Base-by-base conservation (phyloP, 2,329 filamentous ascomycete species). In the Byssoonygena ceratinophila region DNA sequence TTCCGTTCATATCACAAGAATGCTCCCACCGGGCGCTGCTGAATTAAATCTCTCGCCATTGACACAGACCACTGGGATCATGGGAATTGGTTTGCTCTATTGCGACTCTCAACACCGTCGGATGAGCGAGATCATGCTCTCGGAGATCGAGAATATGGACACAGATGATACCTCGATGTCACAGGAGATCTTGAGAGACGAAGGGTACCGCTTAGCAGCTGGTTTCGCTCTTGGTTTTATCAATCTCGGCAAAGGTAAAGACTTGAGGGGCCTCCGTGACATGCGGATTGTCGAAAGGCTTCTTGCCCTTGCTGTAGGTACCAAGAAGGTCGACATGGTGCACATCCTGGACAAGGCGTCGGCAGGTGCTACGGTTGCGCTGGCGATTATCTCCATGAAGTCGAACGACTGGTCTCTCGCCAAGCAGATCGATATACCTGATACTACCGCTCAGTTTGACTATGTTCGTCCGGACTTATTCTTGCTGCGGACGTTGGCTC, bases 111-210 rank as follows among this genome's bases (percentile, higher is more conserved):
- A 97, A 63, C 94, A 98, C 69, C 85, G 94, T 27, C 83, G 94
- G 34, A 98, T 98, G 92, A 97, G 89, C 64, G 92, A 98, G 66
- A 88, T 97, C 16, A 96, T 98, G 88, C 80, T 98, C 47, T 97
- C 91, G 0, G 92, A 98, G 66, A 92, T 98, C 55, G 89, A 96
- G 65, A 85, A 90, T 57, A 78, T 88, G 48, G 88, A 92, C 23
- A 78, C 86, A 34, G 85, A 91, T 50, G 90, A 96, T 55, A 74
- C 75, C 4, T 74, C 76, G 23, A 68, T 74, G 49, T 74, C 77
- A 6, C 85, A 90, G 53, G 87, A 95, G 61, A 82, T 83, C 20
- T 71, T 97, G 46, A 82, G 91, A 22, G 91, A 94, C 63, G 92
- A 98, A 71, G 90, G 90, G n/a, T 98, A 98, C 67, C 83, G 94